Base-by-base conservation (phyloP, 148 eudicot genomes). In the Rhododendron simsii region DNA sequence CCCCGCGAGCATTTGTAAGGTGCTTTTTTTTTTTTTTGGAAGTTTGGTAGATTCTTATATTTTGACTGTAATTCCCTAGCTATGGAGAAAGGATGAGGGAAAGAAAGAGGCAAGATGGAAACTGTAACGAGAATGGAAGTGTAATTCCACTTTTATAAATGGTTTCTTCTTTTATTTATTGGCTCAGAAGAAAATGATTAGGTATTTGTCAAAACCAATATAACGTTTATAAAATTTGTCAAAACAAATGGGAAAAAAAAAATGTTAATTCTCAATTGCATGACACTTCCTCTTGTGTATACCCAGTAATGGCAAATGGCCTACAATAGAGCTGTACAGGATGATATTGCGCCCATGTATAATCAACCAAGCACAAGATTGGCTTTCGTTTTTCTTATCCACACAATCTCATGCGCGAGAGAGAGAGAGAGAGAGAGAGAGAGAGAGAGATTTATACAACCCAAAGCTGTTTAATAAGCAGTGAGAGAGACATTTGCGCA, bases 361-460 rank as follows among this genome's bases (percentile, higher is more conserved):
- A 47, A 47, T 67, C 59, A 86, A 80, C 37, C 65, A 57, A 48
- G 41, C 78, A 8, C 28, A n/a, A 14, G 83, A 75, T 61, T 85
- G 48, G 80, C 86, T 23, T 85, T 80, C 39, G 33, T 48, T 11
- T 48, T 33, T 23, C 75, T 86, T 84, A 81, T 81, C 82, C 83
- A 84, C 87, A 81, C 84, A 55, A 81, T 48, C 12, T 85, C 76
- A 44, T 55, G 26, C 20, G 11, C 75, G 8, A 13, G 61, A 45
- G n/a, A 47, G 39, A 81, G 67, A 30, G 45, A 35, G 41, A 79
- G 78, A n/a, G 47, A 81, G n/a, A n/a, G n/a, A 76, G 71, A 55
- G 75, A 30, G 45, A 35, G 41, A 79, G 78, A n/a, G 47, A 81
- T 8, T 44, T 5, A 47, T 6, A 33, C n/a, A 57, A 10, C 23